These are phyloP conservation scores for Speleostelium caveatum DNA, from an alignment of 78 protist species.

Conservation along the genomic window DNA sequence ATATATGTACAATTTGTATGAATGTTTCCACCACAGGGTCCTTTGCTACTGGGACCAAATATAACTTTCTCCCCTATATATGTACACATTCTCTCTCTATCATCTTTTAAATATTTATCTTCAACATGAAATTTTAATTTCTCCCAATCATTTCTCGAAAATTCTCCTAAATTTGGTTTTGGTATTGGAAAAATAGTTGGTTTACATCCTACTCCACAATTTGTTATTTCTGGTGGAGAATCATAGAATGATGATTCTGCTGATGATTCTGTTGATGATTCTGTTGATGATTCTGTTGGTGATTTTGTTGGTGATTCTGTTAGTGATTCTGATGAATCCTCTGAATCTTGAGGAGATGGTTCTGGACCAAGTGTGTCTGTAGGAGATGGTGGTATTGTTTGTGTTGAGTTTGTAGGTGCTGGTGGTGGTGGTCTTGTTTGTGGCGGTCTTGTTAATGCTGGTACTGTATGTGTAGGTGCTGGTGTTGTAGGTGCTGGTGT, in stretches of 20 bases:
- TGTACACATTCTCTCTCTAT: conserved; percentile 1
- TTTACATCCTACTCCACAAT: not conserved
- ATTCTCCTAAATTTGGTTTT: not conserved
- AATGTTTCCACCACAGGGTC: not conserved
- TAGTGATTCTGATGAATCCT: too few relatives aligned
- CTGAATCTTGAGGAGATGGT: not conserved
- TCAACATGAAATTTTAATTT: not conserved
- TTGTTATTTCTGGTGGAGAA: not conserved
- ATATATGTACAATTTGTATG: not conserved
- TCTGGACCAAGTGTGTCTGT: not conserved
- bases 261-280: too few relatives aligned
- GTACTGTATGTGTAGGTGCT: not conserved
- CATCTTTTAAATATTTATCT: not conserved
- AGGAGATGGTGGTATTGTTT: conserved; percentile 2
- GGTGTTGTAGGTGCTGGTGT: too few relatives aligned
- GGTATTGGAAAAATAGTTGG: not conserved
- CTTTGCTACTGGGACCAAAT: not conserved
- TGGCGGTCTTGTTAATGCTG: too few relatives aligned
- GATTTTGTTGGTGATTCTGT: too few relatives aligned
- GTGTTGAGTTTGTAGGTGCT: not conserved
- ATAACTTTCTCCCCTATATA: not conserved
- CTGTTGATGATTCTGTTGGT: too few relatives aligned
- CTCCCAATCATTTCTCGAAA: not conserved
- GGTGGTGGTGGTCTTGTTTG: not conserved
- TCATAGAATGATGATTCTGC: too few relatives aligned